Evolutionary conservation across 805 yeast genomes (phyloP).

Genomic region (Ogataea neopini): DNA sequence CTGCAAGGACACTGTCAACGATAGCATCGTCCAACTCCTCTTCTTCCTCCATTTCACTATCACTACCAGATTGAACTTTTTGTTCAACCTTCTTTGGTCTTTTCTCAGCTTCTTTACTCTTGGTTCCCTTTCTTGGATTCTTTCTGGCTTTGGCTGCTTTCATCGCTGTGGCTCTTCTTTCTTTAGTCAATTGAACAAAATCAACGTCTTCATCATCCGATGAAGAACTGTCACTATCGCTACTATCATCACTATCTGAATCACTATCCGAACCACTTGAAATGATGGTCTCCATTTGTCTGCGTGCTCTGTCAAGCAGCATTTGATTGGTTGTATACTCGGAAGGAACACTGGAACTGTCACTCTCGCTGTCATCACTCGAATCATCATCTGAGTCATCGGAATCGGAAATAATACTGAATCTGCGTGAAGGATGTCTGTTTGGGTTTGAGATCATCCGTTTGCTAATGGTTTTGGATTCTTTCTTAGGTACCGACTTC

Average conservation of each 20-base stretch:
- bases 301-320: constrained; percentile 20
- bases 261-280: constrained; percentile 41
- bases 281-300: constrained; percentile 27
- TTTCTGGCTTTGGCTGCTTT: constrained; percentile 42
- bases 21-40: constrained; percentile 43
- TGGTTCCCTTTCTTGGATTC: constrained; percentile 24
- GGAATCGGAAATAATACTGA: constrained; percentile 29
- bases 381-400: constrained; percentile 17
- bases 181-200: constrained; percentile 70
- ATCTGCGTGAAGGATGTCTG: constrained; percentile 23
- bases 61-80: constrained; percentile 8
- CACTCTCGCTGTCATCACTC: constrained; percentile 28
- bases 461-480: constrained; percentile 24
- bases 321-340: constrained; percentile 3
- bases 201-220: constrained; percentile 71
- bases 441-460: constrained; percentile 4
- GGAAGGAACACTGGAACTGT: constrained; percentile 31
- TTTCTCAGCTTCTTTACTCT: constrained; percentile 13
- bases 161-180: constrained; percentile 58
- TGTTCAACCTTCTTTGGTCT: constrained; percentile 7
- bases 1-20: constrained; percentile 43
- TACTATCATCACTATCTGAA: constrained; percentile 28
- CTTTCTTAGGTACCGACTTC: constrained; percentile 25
- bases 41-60: constrained; percentile 31
- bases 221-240: constrained; percentile 41